phyloP scores from a whole-genome alignment of 306 rosid genomes.

The Cicer yamashitae region DNA sequence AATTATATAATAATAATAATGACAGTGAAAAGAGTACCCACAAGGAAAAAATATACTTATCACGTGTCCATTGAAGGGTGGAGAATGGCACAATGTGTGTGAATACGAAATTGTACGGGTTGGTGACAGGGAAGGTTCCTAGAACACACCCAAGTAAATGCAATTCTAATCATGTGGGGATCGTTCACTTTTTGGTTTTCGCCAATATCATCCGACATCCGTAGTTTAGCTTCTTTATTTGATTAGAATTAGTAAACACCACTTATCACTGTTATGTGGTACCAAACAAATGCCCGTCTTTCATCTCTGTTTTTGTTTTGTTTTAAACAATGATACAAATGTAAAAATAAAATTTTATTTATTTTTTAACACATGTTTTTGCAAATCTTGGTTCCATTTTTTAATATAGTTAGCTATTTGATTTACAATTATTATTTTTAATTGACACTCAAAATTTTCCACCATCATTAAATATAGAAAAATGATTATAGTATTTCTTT shows the following conservation, averaged over 20 bases:
- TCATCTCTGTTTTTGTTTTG: no score
- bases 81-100: background rate
- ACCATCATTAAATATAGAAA: background rate
- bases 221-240: background rate
- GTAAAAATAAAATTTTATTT: no score
- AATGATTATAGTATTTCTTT: background rate
- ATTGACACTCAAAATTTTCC: background rate
- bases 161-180: background rate
- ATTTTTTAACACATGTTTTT: no score
- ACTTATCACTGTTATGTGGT: background rate
- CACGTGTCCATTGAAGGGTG: slow-evolving; percentile 12
- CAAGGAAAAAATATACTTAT: slow-evolving; percentile 3
- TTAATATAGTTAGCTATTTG: no score
- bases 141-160: slow-evolving; percentile 32
- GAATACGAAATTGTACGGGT: background rate
- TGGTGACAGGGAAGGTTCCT: slow-evolving; percentile 40
- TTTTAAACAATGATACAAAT: no score
- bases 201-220: background rate
- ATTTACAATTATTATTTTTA: no score
- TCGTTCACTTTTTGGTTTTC: background rate
- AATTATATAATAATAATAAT: background rate
- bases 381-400: no score
- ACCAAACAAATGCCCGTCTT: no score
- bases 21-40: slow-evolving; percentile 22
- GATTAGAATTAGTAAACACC: background rate